These are phyloP conservation scores for Dichotomocladium elegans DNA, from an alignment of 371 early-diverging fungal species.

Conservation along the genomic window DNA sequence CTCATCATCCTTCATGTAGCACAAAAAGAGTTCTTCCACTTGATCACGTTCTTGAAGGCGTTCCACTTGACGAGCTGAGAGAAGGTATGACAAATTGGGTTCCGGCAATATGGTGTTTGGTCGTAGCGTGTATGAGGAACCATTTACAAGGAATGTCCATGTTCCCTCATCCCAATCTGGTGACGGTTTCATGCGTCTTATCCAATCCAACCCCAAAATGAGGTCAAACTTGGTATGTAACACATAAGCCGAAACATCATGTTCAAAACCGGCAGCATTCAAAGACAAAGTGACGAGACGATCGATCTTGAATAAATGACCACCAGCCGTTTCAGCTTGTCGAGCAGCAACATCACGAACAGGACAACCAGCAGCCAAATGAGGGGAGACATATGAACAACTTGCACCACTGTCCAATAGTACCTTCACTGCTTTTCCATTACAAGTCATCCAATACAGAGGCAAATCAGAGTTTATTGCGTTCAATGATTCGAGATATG, in stretches of 20 bases:
- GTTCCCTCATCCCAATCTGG: conserved; percentile 1
- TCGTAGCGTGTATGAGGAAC: not conserved
- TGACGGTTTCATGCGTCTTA: conserved; percentile 2
- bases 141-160: not conserved
- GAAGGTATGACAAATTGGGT: not conserved
- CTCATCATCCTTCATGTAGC: not conserved
- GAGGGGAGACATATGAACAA: too few relatives aligned
- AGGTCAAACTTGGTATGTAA: conserved; percentile 7
- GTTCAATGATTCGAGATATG: not conserved
- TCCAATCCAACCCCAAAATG: conserved; percentile 6
- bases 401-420: too few relatives aligned
- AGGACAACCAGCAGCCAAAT: too few relatives aligned
- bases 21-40: not conserved
- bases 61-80: not conserved
- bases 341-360: too few relatives aligned
- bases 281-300: not conserved
- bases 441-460: not conserved
- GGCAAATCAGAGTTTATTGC: conserved; percentile 2
- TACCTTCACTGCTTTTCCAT: not conserved
- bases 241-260: not conserved
- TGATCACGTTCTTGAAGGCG: not conserved
- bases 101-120: not conserved
- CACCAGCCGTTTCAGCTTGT: too few relatives aligned
- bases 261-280: not conserved
- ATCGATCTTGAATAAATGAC: not conserved